Conservation (phyloP, 2,329 filamentous ascomycete species). For the Nemania sp. region DNA sequence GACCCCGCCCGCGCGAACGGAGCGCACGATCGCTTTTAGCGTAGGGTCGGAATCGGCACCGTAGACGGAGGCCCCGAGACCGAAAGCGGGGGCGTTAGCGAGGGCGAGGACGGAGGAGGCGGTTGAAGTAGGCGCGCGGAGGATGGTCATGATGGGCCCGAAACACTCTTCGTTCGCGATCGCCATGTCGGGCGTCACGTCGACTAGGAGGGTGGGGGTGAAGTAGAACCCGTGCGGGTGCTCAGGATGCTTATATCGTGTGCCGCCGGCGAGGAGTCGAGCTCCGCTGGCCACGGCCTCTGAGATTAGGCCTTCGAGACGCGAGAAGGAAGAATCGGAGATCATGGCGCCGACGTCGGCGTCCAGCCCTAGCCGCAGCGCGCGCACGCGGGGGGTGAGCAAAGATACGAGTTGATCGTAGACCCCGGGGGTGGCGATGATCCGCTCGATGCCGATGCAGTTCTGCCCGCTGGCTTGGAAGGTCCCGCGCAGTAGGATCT, state of each 20-base stretch:
- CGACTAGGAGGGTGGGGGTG: constrained; percentile 86
- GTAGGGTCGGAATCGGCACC: constrained; percentile 72
- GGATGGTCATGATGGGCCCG: constrained; percentile 87
- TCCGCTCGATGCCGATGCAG: constrained; percentile 95
- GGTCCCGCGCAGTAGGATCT: constrained; percentile 88
- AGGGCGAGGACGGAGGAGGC: constrained; percentile 75
- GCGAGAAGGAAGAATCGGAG: constrained; percentile 79
- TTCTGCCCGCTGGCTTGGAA: constrained; percentile 98
- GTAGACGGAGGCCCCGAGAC: constrained; percentile 90
- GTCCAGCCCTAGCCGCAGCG: constrained; percentile 79
- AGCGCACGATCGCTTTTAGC: constrained; percentile 72
- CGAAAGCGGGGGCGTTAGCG: constrained; percentile 87
- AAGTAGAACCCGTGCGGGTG: constrained; percentile 91
- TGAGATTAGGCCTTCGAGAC: constrained; percentile 79
- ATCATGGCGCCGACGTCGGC: constrained; percentile 93
- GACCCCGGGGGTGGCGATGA: constrained; percentile 81
- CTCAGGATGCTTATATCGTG: constrained; percentile 75
- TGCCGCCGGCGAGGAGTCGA: constrained; percentile 83
- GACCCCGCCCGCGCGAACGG: constrained; percentile 88
- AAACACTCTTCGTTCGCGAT: constrained; percentile 95
- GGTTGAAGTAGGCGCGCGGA: constrained; percentile 75
- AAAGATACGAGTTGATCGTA: constrained; percentile 79
- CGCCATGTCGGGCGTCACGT: constrained; percentile 86
- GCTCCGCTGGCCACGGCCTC: constrained; percentile 85
- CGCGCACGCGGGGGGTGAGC: constrained; percentile 78